Evolutionary conservation across 1,284 basidiomycete genomes (phyloP), one percentile per base, ranked within the genome.

Genomic region (Rhizoctonia solani): DNA sequence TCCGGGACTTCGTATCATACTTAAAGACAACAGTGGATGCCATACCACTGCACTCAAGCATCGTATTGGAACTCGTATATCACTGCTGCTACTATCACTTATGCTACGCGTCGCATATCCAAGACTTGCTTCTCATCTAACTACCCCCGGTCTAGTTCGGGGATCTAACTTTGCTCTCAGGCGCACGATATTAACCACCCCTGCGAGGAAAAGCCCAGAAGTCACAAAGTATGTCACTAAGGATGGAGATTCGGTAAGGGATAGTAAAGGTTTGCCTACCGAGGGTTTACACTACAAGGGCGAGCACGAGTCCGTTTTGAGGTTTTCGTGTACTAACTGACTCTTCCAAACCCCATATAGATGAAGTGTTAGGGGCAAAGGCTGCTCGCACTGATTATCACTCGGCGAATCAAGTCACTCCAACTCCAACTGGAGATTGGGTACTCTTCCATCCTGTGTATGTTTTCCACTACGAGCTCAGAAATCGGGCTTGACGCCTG

Each of bases 381-480:
- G 49, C 37, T 21, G 3, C 59, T 50, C 59, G 59, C 49, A 42
- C 59, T 16, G 59, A 63, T 49, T 52, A 25, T 23, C 59, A 63
- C 13, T 63, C 59, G 23, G 11, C 59, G 13, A 63, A 52, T 25
- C 46, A 63, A 25, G 42, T 63, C 2, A 19, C 59, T 4, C n/a
- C 50, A 47, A 50, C 59, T 3, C 59, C 59, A n/a, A 63, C 59
- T 5, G 59, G 59, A 1, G 59, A 65, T n/a, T 65, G 59, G 59
- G 59, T 65, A 1, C 49, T 65, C 37, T 65, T 53, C 21, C 59
- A 65, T 37, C 59, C 59, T 23, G 59, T 65, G 59, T 65, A 44
- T 1, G 59, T 34, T 47, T 47, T 19, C 44, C 29, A 19, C 9
- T 6, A 9, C 9, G 14, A 52, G 5, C 19, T 25, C 25, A n/a